phyloP scores from a whole-genome alignment of 1,284 basidiomycete species.

The Afroboletus lepidellus region DNA sequence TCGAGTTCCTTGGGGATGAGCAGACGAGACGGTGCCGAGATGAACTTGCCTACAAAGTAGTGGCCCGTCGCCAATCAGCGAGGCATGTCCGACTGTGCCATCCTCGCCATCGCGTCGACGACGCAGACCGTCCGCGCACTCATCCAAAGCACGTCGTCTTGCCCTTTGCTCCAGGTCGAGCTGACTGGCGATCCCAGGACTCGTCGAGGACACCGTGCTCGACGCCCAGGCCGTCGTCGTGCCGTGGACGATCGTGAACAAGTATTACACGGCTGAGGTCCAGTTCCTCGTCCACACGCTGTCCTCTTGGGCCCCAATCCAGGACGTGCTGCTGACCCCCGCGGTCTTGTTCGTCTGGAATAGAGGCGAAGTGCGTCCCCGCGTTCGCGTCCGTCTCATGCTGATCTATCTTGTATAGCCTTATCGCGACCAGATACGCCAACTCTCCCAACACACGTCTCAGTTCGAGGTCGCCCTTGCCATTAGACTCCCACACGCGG shows the following conservation, averaged over 20 bases:
- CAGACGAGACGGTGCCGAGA: no score
- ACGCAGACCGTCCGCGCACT: slow-evolving; percentile 21
- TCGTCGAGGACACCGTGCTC: slow-evolving; percentile 24
- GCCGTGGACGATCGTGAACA: slow-evolving; percentile 80
- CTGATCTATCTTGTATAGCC: slow-evolving; percentile 40
- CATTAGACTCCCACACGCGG: slow-evolving; percentile 43
- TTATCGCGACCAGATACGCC: slow-evolving; percentile 51
- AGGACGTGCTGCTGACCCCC: slow-evolving; percentile 41
- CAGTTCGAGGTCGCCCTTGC: slow-evolving; percentile 70
- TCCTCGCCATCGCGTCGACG: slow-evolving; percentile 30
- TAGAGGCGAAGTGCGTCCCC: slow-evolving; percentile 51
- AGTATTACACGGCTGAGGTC: slow-evolving; percentile 81
- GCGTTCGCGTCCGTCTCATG: slow-evolving; percentile 5
- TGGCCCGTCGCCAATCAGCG: background rate
- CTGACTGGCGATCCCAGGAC: slow-evolving; percentile 30
- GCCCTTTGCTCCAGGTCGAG: background rate
- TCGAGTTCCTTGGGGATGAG: no score
- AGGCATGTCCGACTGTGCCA: slow-evolving; percentile 23
- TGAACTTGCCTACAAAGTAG: background rate
- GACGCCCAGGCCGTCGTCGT: slow-evolving; percentile 33
- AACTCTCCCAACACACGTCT: slow-evolving; percentile 46
- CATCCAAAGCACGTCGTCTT: slow-evolving; percentile 25
- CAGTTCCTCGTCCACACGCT: slow-evolving; percentile 58
- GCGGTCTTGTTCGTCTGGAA: slow-evolving; percentile 73
- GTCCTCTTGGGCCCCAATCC: slow-evolving; percentile 39